These are phyloP conservation scores for Rhododendron ovatum DNA, from an alignment of 148 eudicot species.

Conservation along the genomic window DNA sequence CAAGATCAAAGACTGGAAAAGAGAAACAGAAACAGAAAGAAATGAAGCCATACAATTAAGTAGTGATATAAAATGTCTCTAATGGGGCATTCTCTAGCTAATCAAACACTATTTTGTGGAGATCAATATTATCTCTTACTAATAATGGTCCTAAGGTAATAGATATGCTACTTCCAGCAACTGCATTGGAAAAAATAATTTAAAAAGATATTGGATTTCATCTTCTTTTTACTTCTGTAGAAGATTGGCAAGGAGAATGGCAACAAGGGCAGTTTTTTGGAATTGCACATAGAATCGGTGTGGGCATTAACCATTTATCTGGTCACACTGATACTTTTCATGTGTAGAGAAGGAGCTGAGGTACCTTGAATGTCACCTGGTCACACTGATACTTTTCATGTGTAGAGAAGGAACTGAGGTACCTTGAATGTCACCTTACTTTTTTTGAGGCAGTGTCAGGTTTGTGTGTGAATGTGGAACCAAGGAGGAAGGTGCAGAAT, in stretches of 20 bases:
- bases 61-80: background rate
- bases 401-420: background rate
- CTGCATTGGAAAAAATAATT: background rate
- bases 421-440: background rate
- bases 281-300: background rate
- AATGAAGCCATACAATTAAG: background rate
- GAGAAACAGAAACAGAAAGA: background rate
- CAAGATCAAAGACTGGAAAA: background rate
- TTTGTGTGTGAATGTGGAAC: background rate
- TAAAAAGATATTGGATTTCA: background rate
- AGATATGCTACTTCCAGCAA: background rate
- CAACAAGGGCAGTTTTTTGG: background rate
- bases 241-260: background rate
- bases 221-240: background rate
- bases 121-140: background rate
- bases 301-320: background rate
- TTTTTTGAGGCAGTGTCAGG: background rate
- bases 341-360: background rate
- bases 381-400: background rate
- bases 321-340: background rate
- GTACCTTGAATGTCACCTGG: background rate
- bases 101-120: background rate
- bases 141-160: background rate
- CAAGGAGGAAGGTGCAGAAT: background rate
- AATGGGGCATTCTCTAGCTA: background rate